Evolutionary conservation across 208 protist genomes (phyloP), one percentile per base, ranked within the genome.

Genomic region (Baffinella frigidus): DNA sequence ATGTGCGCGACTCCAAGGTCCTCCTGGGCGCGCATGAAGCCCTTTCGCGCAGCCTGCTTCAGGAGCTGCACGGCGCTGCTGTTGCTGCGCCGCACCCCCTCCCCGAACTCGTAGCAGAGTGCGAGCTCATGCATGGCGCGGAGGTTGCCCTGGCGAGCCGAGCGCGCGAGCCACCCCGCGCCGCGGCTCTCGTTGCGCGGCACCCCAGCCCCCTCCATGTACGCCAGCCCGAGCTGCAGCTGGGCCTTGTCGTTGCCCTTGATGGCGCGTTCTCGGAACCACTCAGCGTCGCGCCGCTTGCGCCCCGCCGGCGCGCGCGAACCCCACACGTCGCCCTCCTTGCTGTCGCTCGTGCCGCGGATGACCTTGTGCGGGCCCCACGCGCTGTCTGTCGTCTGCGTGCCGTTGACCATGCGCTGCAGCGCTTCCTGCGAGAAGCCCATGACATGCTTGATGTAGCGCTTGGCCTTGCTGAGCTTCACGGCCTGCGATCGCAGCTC

Each of bases 281-380:
- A 87, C 77, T 5, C 10, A 10, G 77, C 77, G 39, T 50, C 5
- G 27, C 43, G 43, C 48, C 77, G 77, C 77, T 87, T 87, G 14
- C 77, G 36, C 33, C 77, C 77, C n/a, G 17, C 27, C 43, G 14
- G n/a, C 41, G 14, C 27, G 14, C 5, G 27, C 20, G 39, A 30
- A 10, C 41, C 44, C 77, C 77, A 87, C 48, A 61, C 77, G 20
- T 71, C 77, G 0, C 77, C 77, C n/a, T 44, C 27, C 77, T 20
- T 20, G 33, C 5, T 0, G 27, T 41, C 50, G 39, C 10, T 27
- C 41, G 27, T 10, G 17, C 39, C 38, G 20, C 10, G 30, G 0
- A 87, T 87, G 30, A 67, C 77, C 77, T 87, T 61, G 50, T 9
- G 14, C 10, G 77, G 77, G 38, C 77, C 39, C 77, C 77, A 87